A percentile compares a stretch with the other conserved stretches of the same genome.
These are phyloP conservation scores for Aquilaria malaccensis DNA, from an alignment of 345 rosid species.

Conservation along the genomic window DNA sequence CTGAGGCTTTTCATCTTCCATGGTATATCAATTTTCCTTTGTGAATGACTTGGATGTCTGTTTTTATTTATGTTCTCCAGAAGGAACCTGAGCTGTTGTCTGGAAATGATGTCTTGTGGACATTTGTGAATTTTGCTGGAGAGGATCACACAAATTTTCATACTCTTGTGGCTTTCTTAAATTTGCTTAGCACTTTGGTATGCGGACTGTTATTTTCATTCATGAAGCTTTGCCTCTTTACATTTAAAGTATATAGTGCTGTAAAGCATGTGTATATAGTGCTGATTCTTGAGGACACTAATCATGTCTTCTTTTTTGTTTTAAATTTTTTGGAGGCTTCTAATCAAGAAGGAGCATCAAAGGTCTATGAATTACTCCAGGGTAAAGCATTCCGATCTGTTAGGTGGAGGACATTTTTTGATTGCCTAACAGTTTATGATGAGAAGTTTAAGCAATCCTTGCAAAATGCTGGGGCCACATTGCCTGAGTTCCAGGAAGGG, in stretches of 20 bases:
- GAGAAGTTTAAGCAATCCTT: constrained; percentile 89
- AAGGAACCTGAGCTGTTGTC: constrained; percentile 86
- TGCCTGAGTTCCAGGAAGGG: constrained; percentile 90
- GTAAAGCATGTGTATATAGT: too few relatives aligned
- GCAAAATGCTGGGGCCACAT: constrained; percentile 77
- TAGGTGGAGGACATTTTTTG: constrained; percentile 93
- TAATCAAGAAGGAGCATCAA: constrained; percentile 88
- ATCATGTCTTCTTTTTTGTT: constrained; percentile 9
- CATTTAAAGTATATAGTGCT: too few relatives aligned
- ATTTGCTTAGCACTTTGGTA: constrained; percentile 95
- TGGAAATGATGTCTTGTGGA: constrained; percentile 96
- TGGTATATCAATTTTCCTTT: constrained; percentile 1
- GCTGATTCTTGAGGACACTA: background rate
- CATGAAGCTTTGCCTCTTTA: background rate
- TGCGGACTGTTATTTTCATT: constrained; percentile 17
- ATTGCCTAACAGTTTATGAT: constrained; percentile 75
- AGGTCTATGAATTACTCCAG: constrained; percentile 82
- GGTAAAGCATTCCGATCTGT: constrained; percentile 82
- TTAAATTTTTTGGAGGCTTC: constrained; percentile 56
- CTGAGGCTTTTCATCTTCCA: background rate
- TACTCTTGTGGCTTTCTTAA: constrained; percentile 92
- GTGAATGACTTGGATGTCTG: background rate
- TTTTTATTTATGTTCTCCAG: constrained; percentile 32
- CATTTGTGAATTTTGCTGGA: constrained; percentile 95
- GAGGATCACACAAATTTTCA: constrained; percentile 95